Conservation (phyloP, 306 rosid genomes). For the Fragaria ananassa region DNA sequence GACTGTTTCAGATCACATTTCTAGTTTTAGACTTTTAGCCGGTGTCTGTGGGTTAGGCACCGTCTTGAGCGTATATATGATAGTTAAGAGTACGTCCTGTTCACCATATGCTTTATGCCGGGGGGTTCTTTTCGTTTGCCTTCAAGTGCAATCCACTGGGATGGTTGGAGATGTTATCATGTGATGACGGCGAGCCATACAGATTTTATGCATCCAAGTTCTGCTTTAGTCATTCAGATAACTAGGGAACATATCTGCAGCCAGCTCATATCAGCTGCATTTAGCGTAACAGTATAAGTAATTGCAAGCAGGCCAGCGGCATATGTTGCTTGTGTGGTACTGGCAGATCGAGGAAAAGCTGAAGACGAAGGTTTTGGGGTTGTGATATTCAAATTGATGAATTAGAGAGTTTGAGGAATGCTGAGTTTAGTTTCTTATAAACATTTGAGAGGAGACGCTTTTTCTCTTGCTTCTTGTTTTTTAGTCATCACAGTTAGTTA, state of each 20-base stretch:
- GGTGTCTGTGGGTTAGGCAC: conserved; percentile 59
- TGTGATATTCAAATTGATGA: conserved; percentile 1
- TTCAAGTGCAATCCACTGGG: conserved; percentile 30
- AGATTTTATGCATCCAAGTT: not conserved
- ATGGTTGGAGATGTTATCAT: not conserved
- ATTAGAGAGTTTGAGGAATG: not conserved
- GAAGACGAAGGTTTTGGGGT: conserved; percentile 1
- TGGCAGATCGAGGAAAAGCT: conserved; percentile 11
- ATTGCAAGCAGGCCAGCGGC: not conserved
- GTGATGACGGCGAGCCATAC: not conserved
- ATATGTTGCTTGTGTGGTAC: conserved; percentile 6
- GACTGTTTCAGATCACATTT: conserved; percentile 74
- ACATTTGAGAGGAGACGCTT: not conserved
- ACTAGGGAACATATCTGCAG: conserved; percentile 6
- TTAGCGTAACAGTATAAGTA: not conserved
- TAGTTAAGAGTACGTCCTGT: conserved; percentile 61
- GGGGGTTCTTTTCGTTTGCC: conserved; percentile 58
- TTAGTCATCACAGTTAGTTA: not conserved
- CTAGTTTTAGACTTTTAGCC: conserved; percentile 63
- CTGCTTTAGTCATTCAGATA: conserved; percentile 13
- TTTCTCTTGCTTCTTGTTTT: too few relatives aligned
- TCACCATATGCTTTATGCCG: conserved; percentile 63
- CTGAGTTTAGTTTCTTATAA: not conserved
- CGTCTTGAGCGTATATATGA: conserved; percentile 57
- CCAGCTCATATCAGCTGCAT: conserved; percentile 8